Evolutionary conservation across 805 yeast species (phyloP), one percentile per base, ranked within the genome.

Genomic region (Lachancea nothofagi): DNA sequence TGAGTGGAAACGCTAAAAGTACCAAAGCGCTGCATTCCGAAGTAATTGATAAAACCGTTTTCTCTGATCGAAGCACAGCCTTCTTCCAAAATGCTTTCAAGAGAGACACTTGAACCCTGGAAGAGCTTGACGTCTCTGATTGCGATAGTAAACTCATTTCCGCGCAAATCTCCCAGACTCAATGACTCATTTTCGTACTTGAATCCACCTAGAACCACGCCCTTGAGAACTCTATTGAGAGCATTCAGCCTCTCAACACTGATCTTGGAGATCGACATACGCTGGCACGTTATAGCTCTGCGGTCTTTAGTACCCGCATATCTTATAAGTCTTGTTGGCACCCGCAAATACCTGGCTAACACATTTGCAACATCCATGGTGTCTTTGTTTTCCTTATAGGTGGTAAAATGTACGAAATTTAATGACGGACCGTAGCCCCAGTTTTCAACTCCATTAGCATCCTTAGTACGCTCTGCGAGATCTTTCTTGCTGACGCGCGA

Each of bases 11-110:
- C 72, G 9, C 96, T 84, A 55, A 87, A 90, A 0, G 98, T 89
- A 21, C 99, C 99, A 60, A 93, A 93, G 55, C 99, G 71, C 67
- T 93, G 99, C 89, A 93, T 82, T n/a, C 99, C 99, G 59, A 75
- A 93, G 57, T 93, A 93, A 61, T 93, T 93, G 47, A 93, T 82
- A 54, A 86, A 93, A 0, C 99, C 99, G 21, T 72, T 68, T 1
- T 67, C 68, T 36, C 68, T 66, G 38, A 90, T 66, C 0, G 86
- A 72, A 4, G 67, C 56, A 48, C 89, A 69, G 19, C 87, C 72
- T 7, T 66, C 57, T 10, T 61, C 57, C 13, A 87, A 66, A 3
- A 70, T 65, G 10, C 68, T 65, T 29, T 74, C 75, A 17, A 77
- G 56, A 2, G 66, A 47, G 4, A 55, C 51, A 2, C 50, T 45